These are phyloP conservation scores for Linderniella brevidens DNA, from an alignment of 257 asterid species.

Conservation along the genomic window DNA sequence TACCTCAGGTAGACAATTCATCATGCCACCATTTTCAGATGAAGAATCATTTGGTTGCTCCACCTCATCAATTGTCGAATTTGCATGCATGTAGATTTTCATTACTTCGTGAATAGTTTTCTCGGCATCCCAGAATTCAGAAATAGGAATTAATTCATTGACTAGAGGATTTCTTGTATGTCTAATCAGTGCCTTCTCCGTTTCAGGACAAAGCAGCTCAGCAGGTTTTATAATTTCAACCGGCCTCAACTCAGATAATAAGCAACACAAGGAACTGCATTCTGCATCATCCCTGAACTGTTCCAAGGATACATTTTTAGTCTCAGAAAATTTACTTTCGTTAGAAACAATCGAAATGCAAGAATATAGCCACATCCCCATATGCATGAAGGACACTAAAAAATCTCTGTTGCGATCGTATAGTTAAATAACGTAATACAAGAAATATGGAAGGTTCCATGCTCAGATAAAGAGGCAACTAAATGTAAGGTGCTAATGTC, in stretches of 20 bases:
- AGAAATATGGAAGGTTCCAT: no score
- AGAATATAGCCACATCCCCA: neutral
- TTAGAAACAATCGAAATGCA: slow-evolving; percentile 10
- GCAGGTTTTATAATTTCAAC: slow-evolving; percentile 90
- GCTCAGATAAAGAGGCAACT: no score
- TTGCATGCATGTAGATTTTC: slow-evolving; percentile 27
- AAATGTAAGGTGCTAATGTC: no score
- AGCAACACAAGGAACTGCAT: slow-evolving; percentile 69
- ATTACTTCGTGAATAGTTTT: slow-evolving; percentile 56
- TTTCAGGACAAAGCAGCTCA: slow-evolving; percentile 66
- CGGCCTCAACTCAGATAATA: slow-evolving; percentile 84
- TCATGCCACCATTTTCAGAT: slow-evolving; percentile 19
- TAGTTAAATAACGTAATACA: no score
- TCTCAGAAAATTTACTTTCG: slow-evolving; percentile 3
- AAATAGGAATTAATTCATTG: slow-evolving; percentile 68
- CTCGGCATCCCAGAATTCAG: slow-evolving; percentile 94
- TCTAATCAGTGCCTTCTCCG: slow-evolving; percentile 61
- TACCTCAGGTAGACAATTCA: slow-evolving; percentile 40
- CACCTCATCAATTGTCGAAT: slow-evolving; percentile 18
- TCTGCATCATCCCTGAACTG: slow-evolving; percentile 95
- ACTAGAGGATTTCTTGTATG: slow-evolving; percentile 75
- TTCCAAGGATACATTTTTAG: slow-evolving; percentile 14
- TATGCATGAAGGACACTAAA: no score
- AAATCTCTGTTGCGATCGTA: no score
- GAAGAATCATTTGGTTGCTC: slow-evolving; percentile 17